Conservation (phyloP, 179 eudicot genomes). For the Amaranthus tricolor region DNA sequence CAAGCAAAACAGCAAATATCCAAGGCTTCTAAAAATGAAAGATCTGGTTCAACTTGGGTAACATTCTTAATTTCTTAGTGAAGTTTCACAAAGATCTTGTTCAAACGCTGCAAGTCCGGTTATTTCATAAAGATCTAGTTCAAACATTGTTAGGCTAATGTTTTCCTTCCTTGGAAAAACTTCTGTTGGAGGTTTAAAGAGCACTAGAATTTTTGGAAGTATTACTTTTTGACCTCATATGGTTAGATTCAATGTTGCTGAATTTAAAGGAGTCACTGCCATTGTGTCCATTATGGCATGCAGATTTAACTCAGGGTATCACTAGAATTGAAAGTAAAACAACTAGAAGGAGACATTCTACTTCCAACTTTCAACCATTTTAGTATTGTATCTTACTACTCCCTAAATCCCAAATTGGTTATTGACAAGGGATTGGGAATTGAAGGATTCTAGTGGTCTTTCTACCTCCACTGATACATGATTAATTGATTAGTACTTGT, state of each 20-base stretch:
- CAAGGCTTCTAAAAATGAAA: slow-evolving; percentile 61
- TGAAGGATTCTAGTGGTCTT: not conserved
- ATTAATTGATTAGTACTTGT: not conserved
- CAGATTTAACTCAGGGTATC: not conserved
- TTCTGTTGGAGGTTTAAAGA: slow-evolving; percentile 1
- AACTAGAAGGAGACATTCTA: not conserved
- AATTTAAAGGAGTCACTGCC: not conserved
- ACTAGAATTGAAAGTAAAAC: not conserved
- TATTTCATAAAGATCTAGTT: not conserved
- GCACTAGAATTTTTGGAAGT: not conserved
- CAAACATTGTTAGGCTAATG: not conserved
- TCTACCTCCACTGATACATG: not conserved
- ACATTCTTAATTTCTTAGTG: slow-evolving; percentile 20
- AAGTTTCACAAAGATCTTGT: slow-evolving; percentile 4
- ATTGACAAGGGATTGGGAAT: not conserved
- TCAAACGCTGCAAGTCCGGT: not conserved
- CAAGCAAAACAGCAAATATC: slow-evolving; percentile 61
- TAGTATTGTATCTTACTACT: not conserved
- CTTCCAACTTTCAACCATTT: not conserved
- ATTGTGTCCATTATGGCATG: not conserved
- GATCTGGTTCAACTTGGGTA: slow-evolving; percentile 61
- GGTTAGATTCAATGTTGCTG: not conserved
- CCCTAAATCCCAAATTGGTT: not conserved
- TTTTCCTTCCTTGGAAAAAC: not conserved
- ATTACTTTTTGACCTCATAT: not conserved